phyloP scores from a whole-genome alignment of 805 yeast species.

The Wickerhamiella alocasiicola region DNA sequence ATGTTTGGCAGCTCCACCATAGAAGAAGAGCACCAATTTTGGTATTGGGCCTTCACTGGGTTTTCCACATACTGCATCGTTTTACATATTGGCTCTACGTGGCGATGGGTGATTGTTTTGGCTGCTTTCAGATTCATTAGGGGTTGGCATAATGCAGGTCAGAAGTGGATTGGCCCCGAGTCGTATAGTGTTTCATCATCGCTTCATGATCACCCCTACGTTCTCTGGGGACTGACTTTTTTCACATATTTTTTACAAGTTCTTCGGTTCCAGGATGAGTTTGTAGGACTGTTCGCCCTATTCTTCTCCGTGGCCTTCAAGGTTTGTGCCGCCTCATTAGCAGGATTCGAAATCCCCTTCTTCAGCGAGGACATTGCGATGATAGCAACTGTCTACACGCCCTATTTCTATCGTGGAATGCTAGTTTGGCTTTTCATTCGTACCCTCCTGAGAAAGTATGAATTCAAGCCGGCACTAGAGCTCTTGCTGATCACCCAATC shows the following conservation, averaged over 20 bases:
- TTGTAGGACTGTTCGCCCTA: conserved; percentile 34
- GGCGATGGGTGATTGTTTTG: conserved; percentile 19
- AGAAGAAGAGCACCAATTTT: conserved; percentile 91
- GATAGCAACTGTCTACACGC: not conserved
- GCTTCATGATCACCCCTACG: conserved; percentile 26
- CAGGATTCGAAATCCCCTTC: conserved; percentile 43
- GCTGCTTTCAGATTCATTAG: conserved; percentile 41
- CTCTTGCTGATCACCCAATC: conserved; percentile 42
- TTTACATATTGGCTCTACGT: not conserved
- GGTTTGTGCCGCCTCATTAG: conserved; percentile 37
- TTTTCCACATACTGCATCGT: conserved; percentile 12
- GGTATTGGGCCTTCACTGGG: conserved; percentile 69
- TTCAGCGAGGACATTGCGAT: conserved; percentile 20
- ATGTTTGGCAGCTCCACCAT: conserved; percentile 80
- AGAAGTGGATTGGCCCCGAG: conserved; percentile 43
- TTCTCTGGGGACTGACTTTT: conserved; percentile 13
- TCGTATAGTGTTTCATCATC: conserved; percentile 37
- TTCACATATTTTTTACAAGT: not conserved
- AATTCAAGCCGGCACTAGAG: conserved; percentile 6
- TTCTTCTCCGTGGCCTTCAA: conserved; percentile 43
- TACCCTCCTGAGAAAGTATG: not conserved
- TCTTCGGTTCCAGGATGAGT: not conserved
- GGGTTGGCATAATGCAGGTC: conserved; percentile 87
- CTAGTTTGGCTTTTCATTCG: not conserved
- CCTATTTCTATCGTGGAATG: conserved; percentile 1